Evolutionary conservation across 1,284 basidiomycete genomes (phyloP).

Genomic region (Volvariella volvacea): DNA sequence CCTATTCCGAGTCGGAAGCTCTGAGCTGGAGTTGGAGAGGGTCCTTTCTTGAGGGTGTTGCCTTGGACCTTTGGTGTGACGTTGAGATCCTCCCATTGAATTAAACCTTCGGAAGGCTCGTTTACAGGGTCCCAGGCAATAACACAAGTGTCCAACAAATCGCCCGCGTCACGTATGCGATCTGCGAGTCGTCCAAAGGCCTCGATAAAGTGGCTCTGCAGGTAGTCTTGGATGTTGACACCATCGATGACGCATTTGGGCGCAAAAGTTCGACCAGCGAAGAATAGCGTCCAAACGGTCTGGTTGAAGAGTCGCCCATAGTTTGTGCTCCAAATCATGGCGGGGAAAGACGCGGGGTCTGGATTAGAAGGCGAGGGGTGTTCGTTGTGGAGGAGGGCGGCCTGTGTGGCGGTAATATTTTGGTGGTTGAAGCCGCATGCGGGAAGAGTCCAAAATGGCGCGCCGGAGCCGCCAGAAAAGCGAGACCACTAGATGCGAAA

Average conservation of each 20-base stretch:
- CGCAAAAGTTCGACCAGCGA: constrained; percentile 84
- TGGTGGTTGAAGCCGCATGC: constrained; percentile 90
- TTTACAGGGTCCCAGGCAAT: constrained; percentile 98
- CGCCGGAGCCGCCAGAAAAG: constrained; percentile 94
- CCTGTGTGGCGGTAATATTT: constrained; percentile 78
- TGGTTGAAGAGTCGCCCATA: constrained; percentile 86
- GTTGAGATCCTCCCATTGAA: constrained; percentile 73
- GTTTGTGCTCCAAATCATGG: constrained; percentile 98
- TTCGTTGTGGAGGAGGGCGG: constrained; percentile 86
- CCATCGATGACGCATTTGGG: constrained; percentile 91
- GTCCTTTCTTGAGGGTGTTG: constrained; percentile 76
- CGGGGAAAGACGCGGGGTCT: constrained; percentile 71
- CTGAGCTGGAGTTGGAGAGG: constrained; percentile 82
- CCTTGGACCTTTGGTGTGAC: constrained; percentile 60
- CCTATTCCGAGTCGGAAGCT: constrained; percentile 88
- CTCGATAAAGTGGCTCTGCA: constrained; percentile 81
- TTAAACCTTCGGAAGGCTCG: constrained; percentile 87
- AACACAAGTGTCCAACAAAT: constrained; percentile 79
- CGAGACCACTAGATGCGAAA: constrained; percentile 77
- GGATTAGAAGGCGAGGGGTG: constrained; percentile 63
- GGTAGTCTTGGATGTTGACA: constrained; percentile 90
- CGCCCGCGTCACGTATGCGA: constrained; percentile 66
- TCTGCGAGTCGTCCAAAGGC: constrained; percentile 76
- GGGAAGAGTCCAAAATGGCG: constrained; percentile 90
- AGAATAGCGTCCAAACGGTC: constrained; percentile 93